Conservation (phyloP, 2,329 filamentous ascomycete genomes). For the Colletotrichum graminicola region DNA sequence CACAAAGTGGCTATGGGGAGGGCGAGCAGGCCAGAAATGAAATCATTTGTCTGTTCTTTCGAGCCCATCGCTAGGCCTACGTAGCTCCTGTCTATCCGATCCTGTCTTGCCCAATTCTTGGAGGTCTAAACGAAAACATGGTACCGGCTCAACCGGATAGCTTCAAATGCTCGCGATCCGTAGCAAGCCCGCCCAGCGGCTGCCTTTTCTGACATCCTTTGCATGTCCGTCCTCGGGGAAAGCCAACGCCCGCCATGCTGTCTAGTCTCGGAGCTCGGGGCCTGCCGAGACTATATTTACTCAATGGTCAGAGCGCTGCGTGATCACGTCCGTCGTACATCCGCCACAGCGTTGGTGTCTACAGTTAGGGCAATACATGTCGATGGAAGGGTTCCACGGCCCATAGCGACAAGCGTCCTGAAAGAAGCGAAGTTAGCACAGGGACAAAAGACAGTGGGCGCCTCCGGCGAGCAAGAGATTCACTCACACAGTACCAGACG, state of each 20-base stretch:
- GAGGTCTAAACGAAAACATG: background rate
- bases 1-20: background rate
- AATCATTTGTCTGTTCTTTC: background rate
- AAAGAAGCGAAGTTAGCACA: background rate
- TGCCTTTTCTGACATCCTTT: background rate
- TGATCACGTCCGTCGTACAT: background rate
- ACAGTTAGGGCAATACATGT: conserved; percentile 7
- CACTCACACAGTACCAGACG: conserved; percentile 28
- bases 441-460: background rate
- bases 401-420: conserved; percentile 3
- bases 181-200: background rate
- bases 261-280: background rate
- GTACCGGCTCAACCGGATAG: no score
- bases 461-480: background rate
- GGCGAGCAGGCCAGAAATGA: background rate
- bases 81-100: background rate
- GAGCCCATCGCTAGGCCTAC: background rate
- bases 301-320: background rate
- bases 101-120: background rate
- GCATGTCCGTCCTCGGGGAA: background rate
- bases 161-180: no score
- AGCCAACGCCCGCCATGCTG: background rate
- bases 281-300: background rate
- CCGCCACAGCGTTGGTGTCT: background rate
- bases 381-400: background rate